phyloP scores from a whole-genome alignment of 2,329 filamentous ascomycete genomes.

The Blastomyces gilchristii region DNA sequence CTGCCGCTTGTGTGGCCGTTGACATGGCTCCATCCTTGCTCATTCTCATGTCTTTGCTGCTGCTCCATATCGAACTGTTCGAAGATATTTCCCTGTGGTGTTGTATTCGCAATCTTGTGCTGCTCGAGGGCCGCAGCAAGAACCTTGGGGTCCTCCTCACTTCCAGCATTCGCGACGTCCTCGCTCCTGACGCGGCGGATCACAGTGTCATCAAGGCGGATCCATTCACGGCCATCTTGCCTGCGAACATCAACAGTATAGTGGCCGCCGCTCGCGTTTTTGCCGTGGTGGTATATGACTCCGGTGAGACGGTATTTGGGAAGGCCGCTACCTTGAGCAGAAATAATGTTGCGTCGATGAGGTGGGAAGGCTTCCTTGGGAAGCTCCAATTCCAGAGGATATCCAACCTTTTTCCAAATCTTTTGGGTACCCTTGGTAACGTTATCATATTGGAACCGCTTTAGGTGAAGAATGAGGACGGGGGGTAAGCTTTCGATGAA shows the following conservation, averaged over 20 bases:
- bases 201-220: conserved; percentile 86
- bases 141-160: conserved; percentile 65
- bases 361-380: conserved; percentile 80
- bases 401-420: conserved; percentile 97
- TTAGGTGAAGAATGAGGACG: conserved; percentile 86
- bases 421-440: conserved; percentile 76
- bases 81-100: conserved; percentile 59
- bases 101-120: conserved; percentile 38
- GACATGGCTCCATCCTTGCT: conserved; percentile 71
- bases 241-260: conserved; percentile 96
- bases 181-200: conserved; percentile 76
- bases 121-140: conserved; percentile 57
- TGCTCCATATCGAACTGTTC: conserved; percentile 56
- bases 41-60: conserved; percentile 54
- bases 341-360: conserved; percentile 56
- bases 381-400: conserved; percentile 88
- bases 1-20: conserved; percentile 43
- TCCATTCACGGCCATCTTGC: conserved; percentile 92
- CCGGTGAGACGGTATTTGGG: conserved; percentile 79
- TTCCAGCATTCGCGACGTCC: conserved; percentile 77
- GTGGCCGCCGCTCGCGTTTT: conserved; percentile 89
- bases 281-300: conserved; percentile 95
- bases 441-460: conserved; percentile 93
- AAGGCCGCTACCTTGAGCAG: conserved; percentile 55
- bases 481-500: conserved; percentile 87